phyloP scores from a whole-genome alignment of 352 stramenopile genomes.

The Pythium dissimile region DNA sequence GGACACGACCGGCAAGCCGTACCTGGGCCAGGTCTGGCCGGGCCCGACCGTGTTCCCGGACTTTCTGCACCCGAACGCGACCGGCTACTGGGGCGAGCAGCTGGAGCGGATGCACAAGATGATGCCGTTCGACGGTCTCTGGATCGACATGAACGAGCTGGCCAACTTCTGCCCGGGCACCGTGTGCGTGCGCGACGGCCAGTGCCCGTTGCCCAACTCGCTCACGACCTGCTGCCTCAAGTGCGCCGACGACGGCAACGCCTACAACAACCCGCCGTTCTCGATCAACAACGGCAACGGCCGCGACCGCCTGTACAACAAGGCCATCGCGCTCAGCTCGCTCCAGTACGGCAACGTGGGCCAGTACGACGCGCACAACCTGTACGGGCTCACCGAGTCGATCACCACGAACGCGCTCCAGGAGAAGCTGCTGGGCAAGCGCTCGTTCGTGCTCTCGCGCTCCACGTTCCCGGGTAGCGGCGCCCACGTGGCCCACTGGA shows the following conservation, averaged over 20 bases:
- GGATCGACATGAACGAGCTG: conserved; percentile 90
- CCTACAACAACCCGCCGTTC: conserved; percentile 54
- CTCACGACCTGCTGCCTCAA: conserved; percentile 49
- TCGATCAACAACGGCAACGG: conserved; percentile 50
- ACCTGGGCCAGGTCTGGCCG: conserved; percentile 78
- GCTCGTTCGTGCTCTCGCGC: conserved; percentile 67
- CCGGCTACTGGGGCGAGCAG: conserved; percentile 64
- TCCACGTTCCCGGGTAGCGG: conserved; percentile 70
- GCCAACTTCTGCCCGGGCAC: conserved; percentile 69
- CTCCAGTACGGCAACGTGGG: conserved; percentile 47
- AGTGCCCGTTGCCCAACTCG: conserved; percentile 33
- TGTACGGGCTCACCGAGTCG: conserved; percentile 76
- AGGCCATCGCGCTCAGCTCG: conserved; percentile 56
- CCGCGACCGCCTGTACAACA: conserved; percentile 43
- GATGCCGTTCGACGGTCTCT: conserved; percentile 64
- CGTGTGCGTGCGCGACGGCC: conserved; percentile 33
- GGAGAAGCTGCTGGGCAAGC: conserved; percentile 48
- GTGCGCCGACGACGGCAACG: conserved; percentile 38
- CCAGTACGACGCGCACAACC: conserved; percentile 80
- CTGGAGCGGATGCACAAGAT: conserved; percentile 49
- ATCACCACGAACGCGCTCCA: conserved; percentile 56
- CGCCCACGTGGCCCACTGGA: conserved; percentile 67
- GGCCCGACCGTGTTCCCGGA: conserved; percentile 78
- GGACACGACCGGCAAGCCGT: conserved; percentile 52
- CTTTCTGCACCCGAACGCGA: conserved; percentile 72